A percentile compares a stretch with the other conserved stretches of the same genome.
Evolutionary conservation across 1,139 yeast genomes (phyloP).

Genomic region (Meyerozyma carpophila): DNA sequence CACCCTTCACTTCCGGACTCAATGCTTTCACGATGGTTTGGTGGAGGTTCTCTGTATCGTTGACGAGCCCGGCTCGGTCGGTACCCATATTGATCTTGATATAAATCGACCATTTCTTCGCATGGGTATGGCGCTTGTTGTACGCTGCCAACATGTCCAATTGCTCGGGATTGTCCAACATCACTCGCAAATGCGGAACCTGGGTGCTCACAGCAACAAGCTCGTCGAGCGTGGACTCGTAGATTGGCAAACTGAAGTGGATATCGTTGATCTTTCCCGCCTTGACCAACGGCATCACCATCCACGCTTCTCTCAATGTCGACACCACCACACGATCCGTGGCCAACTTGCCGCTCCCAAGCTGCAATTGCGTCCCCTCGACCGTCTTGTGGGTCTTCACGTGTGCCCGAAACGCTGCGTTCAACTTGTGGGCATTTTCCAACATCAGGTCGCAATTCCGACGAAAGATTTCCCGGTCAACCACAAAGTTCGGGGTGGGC

Average conservation of each 20-base stretch:
- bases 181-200: constrained; percentile 44
- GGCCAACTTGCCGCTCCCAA: constrained; percentile 16
- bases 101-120: constrained; percentile 48
- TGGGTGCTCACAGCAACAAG: constrained; percentile 37
- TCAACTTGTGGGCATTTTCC: constrained; percentile 19
- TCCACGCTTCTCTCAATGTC: constrained; percentile 64
- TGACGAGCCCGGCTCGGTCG: constrained; percentile 55
- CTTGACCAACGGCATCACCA: constrained; percentile 38
- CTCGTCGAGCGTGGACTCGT: constrained; percentile 47
- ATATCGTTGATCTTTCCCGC: constrained; percentile 50
- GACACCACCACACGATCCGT: constrained; percentile 60
- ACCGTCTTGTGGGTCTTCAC: constrained; percentile 67
- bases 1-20: constrained; percentile 13
- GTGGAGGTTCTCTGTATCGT: constrained; percentile 23
- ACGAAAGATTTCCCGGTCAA: constrained; percentile 27
- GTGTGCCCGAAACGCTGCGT: constrained; percentile 55
- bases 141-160: constrained; percentile 40
- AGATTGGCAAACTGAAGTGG: constrained; percentile 66
- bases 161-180: constrained; percentile 61
- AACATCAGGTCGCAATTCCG: constrained; percentile 29
- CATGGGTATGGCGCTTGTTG: constrained; percentile 15
- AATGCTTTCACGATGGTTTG: constrained; percentile 25
- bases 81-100: constrained; percentile 59
- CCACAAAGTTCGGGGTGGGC: constrained; percentile 54
- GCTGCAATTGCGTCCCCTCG: constrained; percentile 30